Evolutionary conservation across 1,139 yeast species (phyloP).

Genomic region (Candida sp.): DNA sequence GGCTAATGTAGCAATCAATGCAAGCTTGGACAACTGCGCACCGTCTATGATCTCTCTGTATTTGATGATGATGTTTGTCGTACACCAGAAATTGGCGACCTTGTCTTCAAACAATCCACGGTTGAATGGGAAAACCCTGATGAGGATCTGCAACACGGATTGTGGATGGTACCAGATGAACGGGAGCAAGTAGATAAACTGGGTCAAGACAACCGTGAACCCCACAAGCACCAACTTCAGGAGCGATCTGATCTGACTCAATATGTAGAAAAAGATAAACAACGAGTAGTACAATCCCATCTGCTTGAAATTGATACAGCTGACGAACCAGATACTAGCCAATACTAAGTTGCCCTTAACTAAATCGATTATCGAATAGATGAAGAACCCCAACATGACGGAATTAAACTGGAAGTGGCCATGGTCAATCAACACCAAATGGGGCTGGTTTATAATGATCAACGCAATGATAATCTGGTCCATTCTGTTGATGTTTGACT

Average conservation of each 20-base stretch:
- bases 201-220: slow-evolving; percentile 60
- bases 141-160: slow-evolving; percentile 40
- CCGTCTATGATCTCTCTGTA: slow-evolving; percentile 60
- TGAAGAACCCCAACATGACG: slow-evolving; percentile 89
- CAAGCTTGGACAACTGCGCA: slow-evolving; percentile 62
- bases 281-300: slow-evolving; percentile 97
- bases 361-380: slow-evolving; percentile 69
- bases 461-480: slow-evolving; percentile 80
- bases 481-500: slow-evolving; percentile 58
- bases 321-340: slow-evolving; percentile 82
- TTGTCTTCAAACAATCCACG: slow-evolving; percentile 98
- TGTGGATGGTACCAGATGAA: slow-evolving; percentile 38
- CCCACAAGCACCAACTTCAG: slow-evolving; percentile 60
- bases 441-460: slow-evolving; percentile 80
- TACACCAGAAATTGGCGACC: slow-evolving; percentile 98
- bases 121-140: slow-evolving; percentile 87
- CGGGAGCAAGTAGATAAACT: slow-evolving; percentile 62
- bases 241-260: slow-evolving; percentile 45
- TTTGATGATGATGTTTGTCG: slow-evolving; percentile 77
- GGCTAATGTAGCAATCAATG: slow-evolving; percentile 65
- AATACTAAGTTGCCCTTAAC: slow-evolving; percentile 63
- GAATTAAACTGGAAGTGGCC: slow-evolving; percentile 97
- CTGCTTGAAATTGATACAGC: slow-evolving; percentile 86
- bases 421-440: slow-evolving; percentile 85
- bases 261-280: slow-evolving; percentile 76